Conservation (phyloP, 306 rosid species). For the Lathyrus tuberosus region DNA sequence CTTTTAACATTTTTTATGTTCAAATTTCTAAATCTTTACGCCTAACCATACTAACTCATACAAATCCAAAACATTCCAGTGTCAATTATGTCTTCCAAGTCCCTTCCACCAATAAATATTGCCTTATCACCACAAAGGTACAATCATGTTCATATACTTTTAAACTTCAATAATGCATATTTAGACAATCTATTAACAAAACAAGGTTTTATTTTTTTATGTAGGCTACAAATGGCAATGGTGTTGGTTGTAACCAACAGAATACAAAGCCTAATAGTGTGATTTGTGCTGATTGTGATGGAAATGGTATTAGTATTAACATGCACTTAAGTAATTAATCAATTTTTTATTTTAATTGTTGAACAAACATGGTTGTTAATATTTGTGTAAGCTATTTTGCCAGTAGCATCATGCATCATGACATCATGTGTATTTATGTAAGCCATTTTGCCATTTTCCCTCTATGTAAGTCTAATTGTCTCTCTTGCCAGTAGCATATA, state of each 20-base stretch:
- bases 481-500: no score
- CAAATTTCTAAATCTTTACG: background rate
- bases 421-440: no score
- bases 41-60: constrained; percentile 14
- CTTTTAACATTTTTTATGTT: constrained; percentile 21
- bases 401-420: no score
- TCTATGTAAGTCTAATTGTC: no score
- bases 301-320: constrained; percentile 63
- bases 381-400: no score
- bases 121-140: constrained; percentile 56
- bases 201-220: background rate
- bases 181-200: background rate
- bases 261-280: constrained; percentile 70
- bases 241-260: constrained; percentile 32
- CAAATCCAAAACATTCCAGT: constrained; percentile 37
- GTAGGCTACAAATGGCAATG: constrained; percentile 50
- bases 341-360: background rate
- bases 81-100: constrained; percentile 35
- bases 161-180: background rate
- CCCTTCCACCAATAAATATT: constrained; percentile 36
- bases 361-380: no score
- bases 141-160: no score
- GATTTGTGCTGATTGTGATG: constrained; percentile 80
- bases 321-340: background rate
- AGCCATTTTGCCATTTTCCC: no score